A percentile compares a stretch with the other conserved stretches of the same genome.
Conservation (phyloP, 345 rosid species). For the Lepidium africanum region DNA sequence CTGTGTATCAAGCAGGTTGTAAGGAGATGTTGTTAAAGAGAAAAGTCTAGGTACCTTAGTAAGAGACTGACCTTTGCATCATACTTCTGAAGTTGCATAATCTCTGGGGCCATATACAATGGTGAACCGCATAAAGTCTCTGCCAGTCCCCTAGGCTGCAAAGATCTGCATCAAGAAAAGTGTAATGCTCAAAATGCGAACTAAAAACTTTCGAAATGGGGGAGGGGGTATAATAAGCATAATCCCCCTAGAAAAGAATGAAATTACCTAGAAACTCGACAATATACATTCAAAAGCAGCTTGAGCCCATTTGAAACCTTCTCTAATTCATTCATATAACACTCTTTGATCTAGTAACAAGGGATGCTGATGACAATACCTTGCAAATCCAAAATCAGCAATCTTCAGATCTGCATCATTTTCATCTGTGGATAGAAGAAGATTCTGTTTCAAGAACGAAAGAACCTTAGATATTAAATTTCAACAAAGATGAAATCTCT, state of each 20-base stretch:
- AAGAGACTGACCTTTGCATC: conserved; percentile 75
- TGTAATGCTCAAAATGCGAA: neutral
- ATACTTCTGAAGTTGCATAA: conserved; percentile 96
- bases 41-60: neutral
- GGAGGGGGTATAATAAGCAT: neutral
- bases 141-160: conserved; percentile 91
- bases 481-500: neutral
- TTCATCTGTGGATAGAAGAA: conserved; percentile 73
- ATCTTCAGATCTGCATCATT: conserved; percentile 67
- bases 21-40: conserved; percentile 18
- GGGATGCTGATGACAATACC: conserved; percentile 41
- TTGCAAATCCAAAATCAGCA: conserved; percentile 99
- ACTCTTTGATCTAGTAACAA: conserved; percentile 28
- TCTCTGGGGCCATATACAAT: conserved; percentile 99
- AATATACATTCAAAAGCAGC: conserved; percentile 25
- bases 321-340: conserved; percentile 21
- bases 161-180: conserved; percentile 47
- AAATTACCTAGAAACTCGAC: conserved; percentile 19
- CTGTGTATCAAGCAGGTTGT: conserved; percentile 51
- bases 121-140: conserved; percentile 99
- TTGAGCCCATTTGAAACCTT: conserved; percentile 27
- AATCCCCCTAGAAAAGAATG: conserved; percentile 16
- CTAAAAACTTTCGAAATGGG: neutral
- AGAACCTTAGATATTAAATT: conserved; percentile 25
- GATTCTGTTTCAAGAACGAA: conserved; percentile 65